These are phyloP conservation scores for Prunus dulcis DNA, from an alignment of 306 rosid species.

Conservation along the genomic window DNA sequence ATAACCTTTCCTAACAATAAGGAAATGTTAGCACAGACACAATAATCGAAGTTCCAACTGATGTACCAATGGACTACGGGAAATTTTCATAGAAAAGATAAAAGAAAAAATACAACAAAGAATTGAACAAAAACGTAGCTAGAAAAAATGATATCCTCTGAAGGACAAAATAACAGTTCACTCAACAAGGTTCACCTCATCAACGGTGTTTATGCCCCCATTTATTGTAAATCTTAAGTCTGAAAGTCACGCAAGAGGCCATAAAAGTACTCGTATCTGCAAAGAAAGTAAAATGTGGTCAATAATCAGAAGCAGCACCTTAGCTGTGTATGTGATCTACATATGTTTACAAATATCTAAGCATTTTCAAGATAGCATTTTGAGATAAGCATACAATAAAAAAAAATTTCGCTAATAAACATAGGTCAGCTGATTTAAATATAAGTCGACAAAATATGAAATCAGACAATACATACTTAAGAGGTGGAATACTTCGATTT, in stretches of 20 bases:
- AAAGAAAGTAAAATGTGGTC: slow-evolving; percentile 9
- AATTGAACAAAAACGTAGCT: neutral
- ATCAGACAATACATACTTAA: slow-evolving; percentile 55
- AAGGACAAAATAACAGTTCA: neutral
- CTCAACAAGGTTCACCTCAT: slow-evolving; percentile 64
- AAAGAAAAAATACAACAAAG: neutral
- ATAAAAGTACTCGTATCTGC: slow-evolving; percentile 89
- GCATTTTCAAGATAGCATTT: neutral
- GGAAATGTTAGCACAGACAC: neutral
- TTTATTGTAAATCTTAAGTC: slow-evolving; percentile 92
- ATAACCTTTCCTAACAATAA: neutral
- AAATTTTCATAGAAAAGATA: neutral
- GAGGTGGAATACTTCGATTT: slow-evolving; percentile 89
- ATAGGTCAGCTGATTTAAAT: neutral
- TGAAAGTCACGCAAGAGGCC: slow-evolving; percentile 92
- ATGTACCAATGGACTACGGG: neutral
- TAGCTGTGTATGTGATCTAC: neutral
- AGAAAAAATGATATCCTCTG: neutral
- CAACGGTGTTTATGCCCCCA: slow-evolving; percentile 82
- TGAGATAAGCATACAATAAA: neutral
- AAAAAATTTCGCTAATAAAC: neutral
- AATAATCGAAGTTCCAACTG: neutral
- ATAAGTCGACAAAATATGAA: slow-evolving; percentile 12
- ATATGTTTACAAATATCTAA: neutral
- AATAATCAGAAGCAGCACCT: neutral